phyloP scores from a whole-genome alignment of 2,329 filamentous ascomycete species.

The Karstenula rhodostoma region DNA sequence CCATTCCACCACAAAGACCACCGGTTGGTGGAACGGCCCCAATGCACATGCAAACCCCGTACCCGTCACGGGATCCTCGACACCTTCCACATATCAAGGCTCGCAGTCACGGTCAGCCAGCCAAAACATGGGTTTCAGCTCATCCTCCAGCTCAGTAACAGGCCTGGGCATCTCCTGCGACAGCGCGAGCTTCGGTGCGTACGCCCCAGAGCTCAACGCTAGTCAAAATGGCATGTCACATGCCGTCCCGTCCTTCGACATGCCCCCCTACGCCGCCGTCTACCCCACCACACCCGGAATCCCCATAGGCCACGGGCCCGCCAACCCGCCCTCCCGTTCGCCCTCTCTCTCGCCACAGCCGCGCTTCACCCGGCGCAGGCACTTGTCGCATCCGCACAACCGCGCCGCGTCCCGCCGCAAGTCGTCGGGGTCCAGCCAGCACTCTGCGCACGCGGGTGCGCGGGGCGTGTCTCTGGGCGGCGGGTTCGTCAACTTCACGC shows the following conservation, averaged over 20 bases:
- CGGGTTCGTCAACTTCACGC: constrained; percentile 90
- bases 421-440: constrained; percentile 34
- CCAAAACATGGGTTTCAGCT: constrained; percentile 23
- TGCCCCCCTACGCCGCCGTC: constrained; percentile 22
- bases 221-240: constrained; percentile 9
- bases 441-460: constrained; percentile 49
- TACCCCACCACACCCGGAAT: constrained; percentile 28
- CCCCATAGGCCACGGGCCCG: constrained; percentile 26
- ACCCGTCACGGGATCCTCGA: constrained; percentile 25
- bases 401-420: constrained; percentile 25
- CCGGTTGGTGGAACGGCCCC: constrained; percentile 40
- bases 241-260: constrained; percentile 32
- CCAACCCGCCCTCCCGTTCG: constrained; percentile 29
- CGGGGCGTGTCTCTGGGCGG: constrained; percentile 48
- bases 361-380: constrained; percentile 35
- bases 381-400: constrained; percentile 25
- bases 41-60: constrained; percentile 16
- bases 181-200: constrained; percentile 30
- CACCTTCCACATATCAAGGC: constrained; percentile 27
- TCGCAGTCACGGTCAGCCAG: constrained; percentile 29
- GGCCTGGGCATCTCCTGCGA: constrained; percentile 46
- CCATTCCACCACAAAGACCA: constrained; percentile 27
- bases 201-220: constrained; percentile 21
- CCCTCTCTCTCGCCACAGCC: constrained; percentile 36
- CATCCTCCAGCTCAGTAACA: constrained; percentile 19